Evolutionary conservation across 306 rosid species (phyloP), one percentile per base, ranked within the genome.

Genomic region (Lathyrus oleraceus): DNA sequence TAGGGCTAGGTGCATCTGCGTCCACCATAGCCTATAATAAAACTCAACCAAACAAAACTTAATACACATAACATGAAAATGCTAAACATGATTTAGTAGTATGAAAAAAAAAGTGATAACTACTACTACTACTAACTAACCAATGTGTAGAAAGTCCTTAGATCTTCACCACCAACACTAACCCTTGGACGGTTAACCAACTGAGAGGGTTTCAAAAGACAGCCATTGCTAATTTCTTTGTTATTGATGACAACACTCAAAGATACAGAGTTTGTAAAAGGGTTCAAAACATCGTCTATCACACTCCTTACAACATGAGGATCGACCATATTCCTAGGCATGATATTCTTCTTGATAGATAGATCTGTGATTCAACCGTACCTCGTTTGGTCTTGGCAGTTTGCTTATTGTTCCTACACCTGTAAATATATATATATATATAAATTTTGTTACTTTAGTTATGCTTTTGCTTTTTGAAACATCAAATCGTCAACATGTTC

Each of bases 1-100:
- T 79, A 51, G 86, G 86, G 76, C 81, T 82, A 38, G 86, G 86
- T 15, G 86, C 86, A 67, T 82, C 86, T 8, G 83, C 78, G 9
- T 82, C 86, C 73, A 78, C 86, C 78, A 82, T 38, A 8, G 75
- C 72, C 86, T 82, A 35, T 35, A 69, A 59, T 77, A 72, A 67
- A 9, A 72, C 14, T 51, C 75, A 66, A 32, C 49, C 27, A 61
- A 6, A 65, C 32, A 16, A 61, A 61, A 61, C 8, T 61, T 5
- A 35, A 13, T 13, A 16, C 5, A 56, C 17, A 13, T 56, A 5
- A 12, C 61, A 56, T 56, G 15, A 23, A 12, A 3, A 11, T 23
- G 16, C 32, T 23, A 0, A 21, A 53, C 60, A 53, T 53, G 15
- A 6, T 51, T 51, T 51, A 20, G 27, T 51, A 6, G 14, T 19